Base-by-base conservation (phyloP, 306 rosid genomes). In the Astragalus glycyphyllos region DNA sequence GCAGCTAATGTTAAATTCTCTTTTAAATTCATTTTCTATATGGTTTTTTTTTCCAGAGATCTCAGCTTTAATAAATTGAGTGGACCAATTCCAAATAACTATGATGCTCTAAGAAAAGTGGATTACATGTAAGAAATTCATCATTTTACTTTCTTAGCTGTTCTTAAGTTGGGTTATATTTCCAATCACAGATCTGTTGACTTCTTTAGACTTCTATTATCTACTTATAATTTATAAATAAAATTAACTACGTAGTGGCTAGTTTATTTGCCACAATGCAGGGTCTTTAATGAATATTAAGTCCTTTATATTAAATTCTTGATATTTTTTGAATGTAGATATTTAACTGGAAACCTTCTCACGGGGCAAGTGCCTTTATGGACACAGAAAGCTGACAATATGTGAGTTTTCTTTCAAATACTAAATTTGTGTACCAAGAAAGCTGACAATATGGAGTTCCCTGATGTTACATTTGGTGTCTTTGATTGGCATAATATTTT, bases 261-360 rank as follows among this genome's bases (percentile, higher is more conserved):
- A 72, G 41, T 26, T 63, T 62, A 37, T 46, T 71, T 57, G 8
- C 11, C 23, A 35, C 14, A 11, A 4, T 51, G 4, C 13, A 17
- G 14, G 35, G 15, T 65, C 29, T 14, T 54, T 10, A 14, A 37
- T 38, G 55, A 16, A 38, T 53, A 16, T 42, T 45, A 16, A 7
- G 13, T n/a, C 53, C 11, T 34, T 6, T 11, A 50, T 32, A 26
- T 68, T 50, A 51, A 46, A 54, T 32, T 56, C 13, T 62, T 78
- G 68, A 51, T 60, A 45, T 50, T 59, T 8, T 53, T 65, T 14
- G 60, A 9, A 11, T 26, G 26, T 44, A 92, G 98, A 77, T 86
- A 83, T 80, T 83, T 92, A 60, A 87, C 92, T 46, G 90, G 95
- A 82, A 89, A 92, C 77, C 31, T 74, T 83, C 84, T 92, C 29